phyloP scores from a whole-genome alignment of 176 grass and related monocot genomes.

The Bothriochloa decipiens region DNA sequence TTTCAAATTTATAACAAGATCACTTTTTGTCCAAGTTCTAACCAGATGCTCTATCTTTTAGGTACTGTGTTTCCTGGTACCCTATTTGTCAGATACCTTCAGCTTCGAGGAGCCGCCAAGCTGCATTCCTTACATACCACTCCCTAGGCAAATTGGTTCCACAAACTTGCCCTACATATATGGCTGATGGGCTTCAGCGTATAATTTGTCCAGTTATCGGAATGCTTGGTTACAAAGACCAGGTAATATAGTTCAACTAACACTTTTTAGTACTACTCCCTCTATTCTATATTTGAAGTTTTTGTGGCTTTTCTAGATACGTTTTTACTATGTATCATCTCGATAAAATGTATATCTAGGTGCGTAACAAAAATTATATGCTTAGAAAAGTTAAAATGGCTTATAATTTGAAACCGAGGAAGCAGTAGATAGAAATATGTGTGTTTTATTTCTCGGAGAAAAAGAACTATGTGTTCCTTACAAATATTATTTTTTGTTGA shows the following conservation, averaged over 20 bases:
- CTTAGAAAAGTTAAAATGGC: no score
- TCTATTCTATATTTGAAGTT: no score
- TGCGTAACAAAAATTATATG: background rate
- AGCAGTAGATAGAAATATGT: background rate
- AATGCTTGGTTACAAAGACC: slow-evolving; percentile 45
- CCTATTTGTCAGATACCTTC: slow-evolving; percentile 54
- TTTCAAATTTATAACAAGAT: background rate
- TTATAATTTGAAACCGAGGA: no score
- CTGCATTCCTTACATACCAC: slow-evolving; percentile 56
- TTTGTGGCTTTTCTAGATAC: no score
- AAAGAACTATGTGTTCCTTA: background rate
- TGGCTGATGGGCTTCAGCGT: background rate
- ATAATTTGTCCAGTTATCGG: slow-evolving; percentile 48
- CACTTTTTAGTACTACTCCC: no score
- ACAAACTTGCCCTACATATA: slow-evolving; percentile 10
- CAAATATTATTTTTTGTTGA: background rate
- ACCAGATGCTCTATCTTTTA: background rate
- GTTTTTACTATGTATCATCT: no score
- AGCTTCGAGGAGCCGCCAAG: slow-evolving; percentile 14
- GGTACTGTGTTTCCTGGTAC: slow-evolving; percentile 59
- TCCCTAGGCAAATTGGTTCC: slow-evolving; percentile 46
- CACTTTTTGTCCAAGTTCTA: background rate
- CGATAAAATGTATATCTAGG: background rate
- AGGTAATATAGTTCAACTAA: slow-evolving; percentile 5
- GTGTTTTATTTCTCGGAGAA: background rate